phyloP scores from a whole-genome alignment of 139 green algal genomes.

The Tetraselmis striata region DNA sequence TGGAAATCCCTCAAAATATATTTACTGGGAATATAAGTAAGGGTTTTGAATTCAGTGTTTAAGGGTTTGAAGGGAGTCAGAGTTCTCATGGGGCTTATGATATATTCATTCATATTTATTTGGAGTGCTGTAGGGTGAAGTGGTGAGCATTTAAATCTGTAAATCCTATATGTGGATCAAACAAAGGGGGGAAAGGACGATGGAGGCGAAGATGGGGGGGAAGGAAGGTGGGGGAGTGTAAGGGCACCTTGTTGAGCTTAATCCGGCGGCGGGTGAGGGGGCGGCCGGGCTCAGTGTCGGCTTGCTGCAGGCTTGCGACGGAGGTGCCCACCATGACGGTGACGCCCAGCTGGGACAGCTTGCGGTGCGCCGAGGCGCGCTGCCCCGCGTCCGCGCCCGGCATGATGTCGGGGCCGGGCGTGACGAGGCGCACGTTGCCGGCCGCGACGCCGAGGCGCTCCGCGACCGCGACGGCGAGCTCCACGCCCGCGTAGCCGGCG shows the following conservation, averaged over 20 bases:
- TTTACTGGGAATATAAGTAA: too few relatives aligned
- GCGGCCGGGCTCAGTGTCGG: neutral
- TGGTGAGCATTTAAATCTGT: too few relatives aligned
- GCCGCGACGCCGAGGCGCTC: slow-evolving; percentile 48
- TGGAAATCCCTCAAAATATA: too few relatives aligned
- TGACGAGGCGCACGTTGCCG: slow-evolving; percentile 47
- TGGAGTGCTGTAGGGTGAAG: too few relatives aligned
- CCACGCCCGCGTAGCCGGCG: slow-evolving; percentile 82
- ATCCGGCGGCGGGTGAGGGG: neutral
- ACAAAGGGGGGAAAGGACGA: too few relatives aligned
- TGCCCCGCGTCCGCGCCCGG: slow-evolving; percentile 20
- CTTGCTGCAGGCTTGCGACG: neutral
- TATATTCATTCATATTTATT: too few relatives aligned
- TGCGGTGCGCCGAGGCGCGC: slow-evolving; percentile 8
- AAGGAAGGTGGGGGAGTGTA: too few relatives aligned
- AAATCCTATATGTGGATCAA: too few relatives aligned
- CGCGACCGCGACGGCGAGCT: slow-evolving; percentile 71
- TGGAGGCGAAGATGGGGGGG: too few relatives aligned
- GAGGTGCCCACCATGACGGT: slow-evolving; percentile 4
- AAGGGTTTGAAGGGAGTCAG: too few relatives aligned
- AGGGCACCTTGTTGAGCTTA: neutral
- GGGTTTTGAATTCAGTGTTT: too few relatives aligned
- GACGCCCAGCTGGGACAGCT: neutral
- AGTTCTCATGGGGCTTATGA: too few relatives aligned
- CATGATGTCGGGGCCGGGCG: slow-evolving; percentile 54